These are phyloP conservation scores for Monosporozyma unispora DNA, from an alignment of 805 yeast species.

Conservation along the genomic window DNA sequence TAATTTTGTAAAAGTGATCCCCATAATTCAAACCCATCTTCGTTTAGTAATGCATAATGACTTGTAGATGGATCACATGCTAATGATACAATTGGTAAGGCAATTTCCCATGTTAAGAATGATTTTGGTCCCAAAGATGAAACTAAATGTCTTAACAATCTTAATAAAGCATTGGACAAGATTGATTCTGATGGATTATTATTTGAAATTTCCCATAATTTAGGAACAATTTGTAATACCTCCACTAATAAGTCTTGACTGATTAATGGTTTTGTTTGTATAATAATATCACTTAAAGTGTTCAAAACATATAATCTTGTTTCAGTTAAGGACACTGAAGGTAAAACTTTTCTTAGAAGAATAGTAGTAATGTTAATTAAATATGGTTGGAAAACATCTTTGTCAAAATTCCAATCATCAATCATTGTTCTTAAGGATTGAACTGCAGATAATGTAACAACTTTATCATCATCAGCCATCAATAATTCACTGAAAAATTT, in stretches of 20 bases:
- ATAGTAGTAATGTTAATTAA: slow-evolving; percentile 42
- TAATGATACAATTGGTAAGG: slow-evolving; percentile 53
- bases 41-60: slow-evolving; percentile 51
- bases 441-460: slow-evolving; percentile 69
- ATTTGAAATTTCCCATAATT: slow-evolving; percentile 59
- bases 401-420: slow-evolving; percentile 82
- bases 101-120: slow-evolving; percentile 42
- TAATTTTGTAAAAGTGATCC: slow-evolving; percentile 53
- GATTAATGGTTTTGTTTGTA: slow-evolving; percentile 56
- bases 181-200: slow-evolving; percentile 30
- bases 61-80: slow-evolving; percentile 57
- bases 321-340: slow-evolving; percentile 52
- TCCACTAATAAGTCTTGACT: slow-evolving; percentile 42
- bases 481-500: slow-evolving; percentile 46
- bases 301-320: slow-evolving; percentile 67
- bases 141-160: slow-evolving; percentile 51
- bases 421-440: slow-evolving; percentile 60
- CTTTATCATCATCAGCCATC: slow-evolving; percentile 53
- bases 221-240: slow-evolving; percentile 54
- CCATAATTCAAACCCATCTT: slow-evolving; percentile 87
- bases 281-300: slow-evolving; percentile 53
- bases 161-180: slow-evolving; percentile 40
- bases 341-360: slow-evolving; percentile 41
- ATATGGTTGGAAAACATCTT: slow-evolving; percentile 57
- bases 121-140: slow-evolving; percentile 47